A percentile compares a stretch with the other conserved stretches of the same genome.
Conservation (phyloP, 495 filamentous ascomycete species). For the Penicillium argentinense region DNA sequence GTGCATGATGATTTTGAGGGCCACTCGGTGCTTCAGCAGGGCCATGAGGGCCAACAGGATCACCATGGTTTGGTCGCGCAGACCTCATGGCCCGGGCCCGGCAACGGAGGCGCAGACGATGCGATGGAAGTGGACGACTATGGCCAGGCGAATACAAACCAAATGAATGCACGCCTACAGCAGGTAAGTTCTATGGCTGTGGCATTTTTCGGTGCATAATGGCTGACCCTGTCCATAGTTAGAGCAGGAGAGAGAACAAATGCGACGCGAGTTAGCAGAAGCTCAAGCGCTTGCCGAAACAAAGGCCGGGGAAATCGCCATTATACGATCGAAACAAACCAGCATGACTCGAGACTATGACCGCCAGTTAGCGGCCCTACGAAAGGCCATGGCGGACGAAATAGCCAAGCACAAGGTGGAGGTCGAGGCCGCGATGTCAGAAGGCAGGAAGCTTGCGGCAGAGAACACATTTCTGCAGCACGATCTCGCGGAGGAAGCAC, state of each 20-base stretch:
- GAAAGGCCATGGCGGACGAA: constrained; percentile 56
- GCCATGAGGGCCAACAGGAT: no score
- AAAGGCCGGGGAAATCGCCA: constrained; percentile 67
- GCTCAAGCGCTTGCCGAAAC: constrained; percentile 50
- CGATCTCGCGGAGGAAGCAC: constrained; percentile 59
- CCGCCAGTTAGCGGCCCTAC: constrained; percentile 47
- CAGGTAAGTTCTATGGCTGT: constrained; percentile 22
- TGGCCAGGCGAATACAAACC: constrained; percentile 14
- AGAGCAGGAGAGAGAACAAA: constrained; percentile 49
- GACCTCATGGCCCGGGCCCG: constrained; percentile 8
- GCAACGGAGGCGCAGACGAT: constrained; percentile 14
- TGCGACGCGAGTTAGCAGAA: constrained; percentile 46
- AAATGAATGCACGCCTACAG: constrained; percentile 27
- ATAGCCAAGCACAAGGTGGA: constrained; percentile 54
- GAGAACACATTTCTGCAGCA: constrained; percentile 66
- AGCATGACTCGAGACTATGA: constrained; percentile 58
- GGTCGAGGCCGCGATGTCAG: constrained; percentile 53
- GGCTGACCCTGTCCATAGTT: constrained; percentile 36
- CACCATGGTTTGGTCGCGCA: constrained; percentile 6
- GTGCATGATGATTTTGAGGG: constrained; percentile 47
- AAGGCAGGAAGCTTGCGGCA: constrained; percentile 61
- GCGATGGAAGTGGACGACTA: constrained; percentile 35
- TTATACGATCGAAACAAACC: constrained; percentile 62
- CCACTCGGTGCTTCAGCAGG: constrained; percentile 25
- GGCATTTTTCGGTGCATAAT: constrained; percentile 22